These are phyloP conservation scores for Pleoardoris graminearum DNA, from an alignment of 2,329 filamentous ascomycete genomes.

Conservation along the genomic window DNA sequence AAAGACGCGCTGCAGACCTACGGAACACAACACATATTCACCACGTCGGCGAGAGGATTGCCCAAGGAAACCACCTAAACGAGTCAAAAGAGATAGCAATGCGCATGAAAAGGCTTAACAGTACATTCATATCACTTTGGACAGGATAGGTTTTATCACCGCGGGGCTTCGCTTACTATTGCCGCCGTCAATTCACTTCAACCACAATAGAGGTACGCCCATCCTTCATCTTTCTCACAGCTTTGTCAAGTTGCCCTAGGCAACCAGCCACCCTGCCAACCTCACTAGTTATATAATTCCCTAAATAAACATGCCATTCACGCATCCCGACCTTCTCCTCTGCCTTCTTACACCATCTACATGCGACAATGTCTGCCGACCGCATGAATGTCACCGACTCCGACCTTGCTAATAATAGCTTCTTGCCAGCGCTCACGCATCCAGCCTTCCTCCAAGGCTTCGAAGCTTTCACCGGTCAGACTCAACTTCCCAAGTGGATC, in stretches of 20 bases:
- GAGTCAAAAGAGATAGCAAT: not conserved
- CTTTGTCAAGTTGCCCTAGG: not conserved
- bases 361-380: no score
- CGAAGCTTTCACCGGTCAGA: not conserved
- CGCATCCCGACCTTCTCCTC: not conserved
- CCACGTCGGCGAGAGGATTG: not conserved
- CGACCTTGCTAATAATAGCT: slow-evolving; percentile 8
- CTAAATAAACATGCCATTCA: not conserved
- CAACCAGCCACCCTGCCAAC: slow-evolving; percentile 17
- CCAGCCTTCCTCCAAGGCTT: slow-evolving; percentile 8
- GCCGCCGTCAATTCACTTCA: slow-evolving; percentile 14
- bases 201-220: slow-evolving; percentile 20
- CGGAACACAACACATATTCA: slow-evolving; percentile 10
- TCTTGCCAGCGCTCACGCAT: not conserved
- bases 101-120: not conserved
- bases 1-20: slow-evolving; percentile 14
- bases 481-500: slow-evolving; percentile 11
- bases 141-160: not conserved
- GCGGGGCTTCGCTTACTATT: not conserved
- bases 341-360: not conserved
- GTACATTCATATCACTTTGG: not conserved
- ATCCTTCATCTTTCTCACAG: not conserved
- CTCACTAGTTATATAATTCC: no score
- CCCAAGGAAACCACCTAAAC: slow-evolving; percentile 3
- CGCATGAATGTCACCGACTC: not conserved